phyloP scores from a whole-genome alignment of 129 eudicot species.

The Flaveria brownii region DNA sequence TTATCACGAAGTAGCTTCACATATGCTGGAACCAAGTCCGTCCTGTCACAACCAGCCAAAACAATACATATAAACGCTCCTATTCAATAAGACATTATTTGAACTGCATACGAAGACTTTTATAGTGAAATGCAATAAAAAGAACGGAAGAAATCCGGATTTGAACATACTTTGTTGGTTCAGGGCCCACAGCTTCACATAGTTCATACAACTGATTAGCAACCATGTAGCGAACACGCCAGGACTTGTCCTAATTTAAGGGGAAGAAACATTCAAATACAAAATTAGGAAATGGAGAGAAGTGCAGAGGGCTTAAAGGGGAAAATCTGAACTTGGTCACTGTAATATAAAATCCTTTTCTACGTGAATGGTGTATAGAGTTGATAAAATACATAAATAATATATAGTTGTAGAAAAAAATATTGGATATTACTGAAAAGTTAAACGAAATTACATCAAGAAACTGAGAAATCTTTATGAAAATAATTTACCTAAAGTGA shows the following conservation, averaged over 20 bases:
- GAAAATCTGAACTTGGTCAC: no score
- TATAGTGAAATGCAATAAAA: background rate
- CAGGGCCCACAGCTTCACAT: constrained; percentile 99
- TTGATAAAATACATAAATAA: no score
- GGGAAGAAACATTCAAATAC: background rate
- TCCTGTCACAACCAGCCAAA: constrained; percentile 47
- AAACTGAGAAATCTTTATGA: no score
- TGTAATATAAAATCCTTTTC: no score
- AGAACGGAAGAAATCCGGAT: background rate
- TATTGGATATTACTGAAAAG: no score
- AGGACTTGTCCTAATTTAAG: constrained; percentile 85
- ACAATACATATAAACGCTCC: constrained; percentile 9
- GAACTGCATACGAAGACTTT: constrained; percentile 9
- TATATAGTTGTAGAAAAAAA: no score
- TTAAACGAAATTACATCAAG: no score
- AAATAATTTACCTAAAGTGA: no score
- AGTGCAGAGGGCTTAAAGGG: no score
- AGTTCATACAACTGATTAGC: constrained; percentile 96
- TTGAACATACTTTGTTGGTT: constrained; percentile 78
- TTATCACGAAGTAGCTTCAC: constrained; percentile 97
- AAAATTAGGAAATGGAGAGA: no score
- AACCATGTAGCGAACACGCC: constrained; percentile 99
- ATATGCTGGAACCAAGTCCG: constrained; percentile 97
- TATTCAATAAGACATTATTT: background rate
- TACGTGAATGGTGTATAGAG: no score